Evolutionary conservation across 176 grass and related monocot genomes (phyloP), one percentile per base, ranked within the genome.

Genomic region (Poa annua): DNA sequence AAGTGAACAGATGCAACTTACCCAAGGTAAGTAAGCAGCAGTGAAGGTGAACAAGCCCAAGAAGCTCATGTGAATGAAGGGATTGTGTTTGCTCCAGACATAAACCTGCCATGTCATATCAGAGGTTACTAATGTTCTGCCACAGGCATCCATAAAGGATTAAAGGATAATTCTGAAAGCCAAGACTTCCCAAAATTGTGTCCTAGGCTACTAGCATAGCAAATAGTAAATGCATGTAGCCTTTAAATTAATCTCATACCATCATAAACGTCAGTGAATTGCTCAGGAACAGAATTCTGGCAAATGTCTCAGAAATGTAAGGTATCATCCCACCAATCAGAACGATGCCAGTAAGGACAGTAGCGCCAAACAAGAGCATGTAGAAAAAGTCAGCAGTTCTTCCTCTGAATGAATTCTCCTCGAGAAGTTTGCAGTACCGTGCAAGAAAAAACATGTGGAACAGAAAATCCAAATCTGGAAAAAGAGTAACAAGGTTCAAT

Each of bases 221-320:
- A 57, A 54, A 11, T 35, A 24, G 29, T 38, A 41, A 66, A 81
- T 50, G 17, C 5, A 36, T 67, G 25, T 20, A 88, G 6, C 42
- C 22, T 49, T 49, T 11, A 73, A 71, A 51, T 44, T 56, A 54
- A 14, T 17, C 32, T 36, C 88, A 7, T 90, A 99, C 97, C 97
- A 99, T 99, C 97, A 99, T 99, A 85, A 99, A 99, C 5, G 97
- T 99, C 80, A 99, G 81, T n/a, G 97, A 96, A 90, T 99, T 99
- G 93, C 97, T 99, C 39, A 99, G 82, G 87, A 99, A 99, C 75
- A 96, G 77, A 60, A 99, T 99, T 85, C 83, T 90, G 14, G 93
- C 97, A 87, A 99, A 99, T 55, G 83, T 94, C 81, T 92, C 93
- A 20, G 97, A 96, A 65, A 99, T 56, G 34, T 94, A 99, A 38